A percentile compares a stretch with the other conserved stretches of the same genome.
Conservation (phyloP, 164 flowering plant species). For the Saururus chinensis region DNA sequence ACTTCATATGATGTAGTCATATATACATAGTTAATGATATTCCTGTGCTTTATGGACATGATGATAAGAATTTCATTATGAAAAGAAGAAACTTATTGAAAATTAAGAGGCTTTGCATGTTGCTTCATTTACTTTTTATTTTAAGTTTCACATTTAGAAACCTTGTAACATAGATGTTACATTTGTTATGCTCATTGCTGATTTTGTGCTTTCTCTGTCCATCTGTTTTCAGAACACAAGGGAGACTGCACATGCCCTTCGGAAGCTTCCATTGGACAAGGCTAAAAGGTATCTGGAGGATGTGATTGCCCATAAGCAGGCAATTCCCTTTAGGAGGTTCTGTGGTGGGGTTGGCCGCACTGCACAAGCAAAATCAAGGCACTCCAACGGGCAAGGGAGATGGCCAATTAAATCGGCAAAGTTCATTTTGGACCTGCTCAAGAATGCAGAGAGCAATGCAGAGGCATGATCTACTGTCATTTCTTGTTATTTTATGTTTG, state of each 20-base stretch:
- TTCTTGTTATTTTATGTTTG: neutral
- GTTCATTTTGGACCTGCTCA: slow-evolving; percentile 75
- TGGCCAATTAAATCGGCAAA: slow-evolving; percentile 94
- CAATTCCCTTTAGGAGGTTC: slow-evolving; percentile 85
- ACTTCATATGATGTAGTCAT: too few relatives aligned
- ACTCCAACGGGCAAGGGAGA: slow-evolving; percentile 92
- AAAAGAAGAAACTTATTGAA: too few relatives aligned
- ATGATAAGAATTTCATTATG: too few relatives aligned
- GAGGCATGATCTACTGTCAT: slow-evolving; percentile 32
- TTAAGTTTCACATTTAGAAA: neutral
- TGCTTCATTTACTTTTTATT: too few relatives aligned
- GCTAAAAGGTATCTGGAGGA: slow-evolving; percentile 88
- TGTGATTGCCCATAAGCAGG: slow-evolving; percentile 85
- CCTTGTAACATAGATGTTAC: neutral
- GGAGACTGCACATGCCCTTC: slow-evolving; percentile 67
- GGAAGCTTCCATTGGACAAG: slow-evolving; percentile 67
- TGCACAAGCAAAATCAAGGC: slow-evolving; percentile 82
- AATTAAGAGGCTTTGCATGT: too few relatives aligned
- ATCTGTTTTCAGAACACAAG: slow-evolving; percentile 54
- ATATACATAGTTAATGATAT: too few relatives aligned
- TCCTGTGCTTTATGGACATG: too few relatives aligned
- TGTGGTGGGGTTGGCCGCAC: slow-evolving; percentile 96
- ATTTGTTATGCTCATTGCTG: too few relatives aligned
- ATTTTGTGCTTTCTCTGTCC: neutral
- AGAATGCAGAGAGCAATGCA: slow-evolving; percentile 96